Base-by-base conservation (phyloP, 805 yeast genomes). In the Saturnispora dispora region DNA sequence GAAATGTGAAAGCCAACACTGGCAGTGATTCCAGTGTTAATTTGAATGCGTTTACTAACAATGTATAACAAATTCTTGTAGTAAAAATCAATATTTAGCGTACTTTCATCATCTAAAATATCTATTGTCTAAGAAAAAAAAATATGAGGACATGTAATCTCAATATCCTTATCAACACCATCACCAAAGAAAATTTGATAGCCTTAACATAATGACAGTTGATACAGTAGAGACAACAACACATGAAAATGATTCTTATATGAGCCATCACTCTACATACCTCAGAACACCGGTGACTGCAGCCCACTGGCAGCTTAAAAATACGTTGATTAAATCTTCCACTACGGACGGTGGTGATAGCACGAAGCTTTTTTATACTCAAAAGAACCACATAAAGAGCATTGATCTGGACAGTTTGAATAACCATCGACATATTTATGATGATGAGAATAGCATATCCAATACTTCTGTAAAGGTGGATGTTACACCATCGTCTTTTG, bases 221-320 rank as follows among this genome's bases (percentile, higher is more conserved):
- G 51, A 48, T 27, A 43, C 51, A 43, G 43, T 18, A 7, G 33
- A 17, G 8, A 27, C 25, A 25, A n/a, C 47, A 11, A 22, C 18
- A 20, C 20, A 27, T 3, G 25, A 23, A 4, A 48, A 27, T 23
- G 37, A 43, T n/a, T 48, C 51, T 18, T 35, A 33, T 10, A 35
- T 48, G 51, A 18, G 15, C n/a, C 46, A 22, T 3, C 37, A 25
- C 3, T 53, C 58, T 1, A 28, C 22, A 5, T 55, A 51, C 39
- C 17, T 50, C 1, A 53, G 49, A 9, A 45, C 54, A 2, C 42
- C 53, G 11, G 41, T 55, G 25, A 46, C 54, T 2, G 50, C 56
- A 4, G 52, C 56, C 48, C 81, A 88, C 69, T 88, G 95, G 95
- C 96, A 88, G 64, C 71, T 88, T 32, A 72, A 95, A 36, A 91